A percentile compares a stretch with the other conserved stretches of the same genome.
Conservation (phyloP, 179 eudicot species). For the Kewa caespitosa region DNA sequence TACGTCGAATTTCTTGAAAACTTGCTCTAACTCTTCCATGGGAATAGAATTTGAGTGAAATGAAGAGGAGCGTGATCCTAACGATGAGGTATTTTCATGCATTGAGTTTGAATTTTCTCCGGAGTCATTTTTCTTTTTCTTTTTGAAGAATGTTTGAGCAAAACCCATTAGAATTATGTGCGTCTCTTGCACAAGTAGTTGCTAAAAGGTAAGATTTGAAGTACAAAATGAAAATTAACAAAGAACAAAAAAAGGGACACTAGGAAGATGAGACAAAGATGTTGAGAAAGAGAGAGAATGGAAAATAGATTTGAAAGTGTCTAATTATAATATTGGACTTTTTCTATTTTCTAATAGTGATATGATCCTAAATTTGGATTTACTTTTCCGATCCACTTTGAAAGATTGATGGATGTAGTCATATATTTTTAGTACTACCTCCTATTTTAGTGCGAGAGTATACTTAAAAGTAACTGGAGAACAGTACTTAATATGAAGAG, state of each 20-base stretch:
- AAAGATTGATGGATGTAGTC: too few species aligned
- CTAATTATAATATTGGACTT: not conserved
- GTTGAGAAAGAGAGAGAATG: not conserved
- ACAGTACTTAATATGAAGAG: too few species aligned
- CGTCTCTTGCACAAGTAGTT: too few species aligned
- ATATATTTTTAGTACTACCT: not conserved
- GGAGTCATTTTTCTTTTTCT: conserved; percentile 8
- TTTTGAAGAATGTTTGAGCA: conserved; percentile 32
- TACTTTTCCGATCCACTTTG: too few species aligned
- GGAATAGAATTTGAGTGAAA: conserved; percentile 15
- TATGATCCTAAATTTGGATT: conserved; percentile 13
- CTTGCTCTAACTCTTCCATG: conserved; percentile 45
- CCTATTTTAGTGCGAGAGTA: not conserved
- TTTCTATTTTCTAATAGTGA: not conserved
- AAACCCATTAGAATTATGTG: conserved; percentile 15
- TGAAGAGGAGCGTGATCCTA: conserved; percentile 11
- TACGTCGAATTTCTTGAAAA: conserved; percentile 62
- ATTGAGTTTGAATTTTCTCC: conserved; percentile 1
- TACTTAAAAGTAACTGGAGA: not conserved
- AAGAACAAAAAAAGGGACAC: too few species aligned
- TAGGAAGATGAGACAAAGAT: not conserved
- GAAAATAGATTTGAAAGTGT: not conserved
- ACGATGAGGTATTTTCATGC: not conserved
- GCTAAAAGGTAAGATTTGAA: too few species aligned
- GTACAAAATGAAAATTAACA: too few species aligned